Base-by-base conservation (phyloP, 306 rosid species). In the Cicer cuneatum region DNA sequence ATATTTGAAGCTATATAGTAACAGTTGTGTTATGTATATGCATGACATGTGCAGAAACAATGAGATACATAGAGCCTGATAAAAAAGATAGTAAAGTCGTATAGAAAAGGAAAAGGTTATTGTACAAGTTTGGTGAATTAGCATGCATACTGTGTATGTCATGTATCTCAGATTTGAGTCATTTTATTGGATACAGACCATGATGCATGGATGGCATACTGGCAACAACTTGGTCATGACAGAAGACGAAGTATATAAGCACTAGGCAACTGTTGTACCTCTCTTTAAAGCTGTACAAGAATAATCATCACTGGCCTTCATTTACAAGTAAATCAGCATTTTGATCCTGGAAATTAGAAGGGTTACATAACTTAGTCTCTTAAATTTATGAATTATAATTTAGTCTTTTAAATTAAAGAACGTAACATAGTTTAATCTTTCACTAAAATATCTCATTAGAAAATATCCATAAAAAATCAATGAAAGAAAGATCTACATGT, bases 21-120 rank as follows among this genome's bases (percentile, higher is more conserved):
- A 37, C 54, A 41, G 15, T 16, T 52, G 39, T 33, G 29, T 43
- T 37, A 35, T 49, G 21, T 59, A 24, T 47, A 52, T 21, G 72
- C 77, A 62, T 48, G 56, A 60, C 48, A 78, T 16, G 8, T 53
- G 63, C n/a, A 19, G 45, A 49, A 7, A 45, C 52, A 76, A 76
- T 76, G 15, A 29, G 18, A 59, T 58, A 10, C 51, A 7, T 33
- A 24, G 51, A 48, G 16, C 48, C 5, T 61, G 10, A 38, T 24
- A 24, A 24, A 3, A 48, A 19, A 18, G 16, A 48, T 46, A 5
- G 56, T 37, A 2, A 45, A 33, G 38, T 47, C 76, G 13, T 37
- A 18, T 46, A 35, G 37, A 1, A 45, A 66, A 24, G 48, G 76
- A 11, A 69, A 42, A 35, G 18, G 35, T 49, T 54, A 19, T 8